These are phyloP conservation scores for Aphanocladium album DNA, from an alignment of 2,329 filamentous ascomycete genomes.

Conservation along the genomic window DNA sequence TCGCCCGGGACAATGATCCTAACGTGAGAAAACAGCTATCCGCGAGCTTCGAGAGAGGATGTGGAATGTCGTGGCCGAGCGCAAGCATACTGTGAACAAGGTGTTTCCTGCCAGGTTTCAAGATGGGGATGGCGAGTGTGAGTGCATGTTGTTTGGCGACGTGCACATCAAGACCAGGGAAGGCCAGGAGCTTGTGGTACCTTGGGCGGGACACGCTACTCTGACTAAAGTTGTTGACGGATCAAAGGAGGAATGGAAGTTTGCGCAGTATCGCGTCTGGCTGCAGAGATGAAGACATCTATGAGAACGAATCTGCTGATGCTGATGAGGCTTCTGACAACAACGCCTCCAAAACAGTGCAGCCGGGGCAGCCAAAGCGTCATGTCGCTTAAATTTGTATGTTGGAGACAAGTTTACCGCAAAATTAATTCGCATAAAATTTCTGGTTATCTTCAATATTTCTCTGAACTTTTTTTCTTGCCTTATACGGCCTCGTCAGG, in stretches of 20 bases:
- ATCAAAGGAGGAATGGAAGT: conserved; percentile 27
- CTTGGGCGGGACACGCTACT: conserved; percentile 29
- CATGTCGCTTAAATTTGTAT: too few relatives aligned
- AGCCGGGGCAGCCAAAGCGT: too few relatives aligned
- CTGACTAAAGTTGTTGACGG: conserved; percentile 21
- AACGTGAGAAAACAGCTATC: conserved; percentile 30
- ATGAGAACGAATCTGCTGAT: not conserved
- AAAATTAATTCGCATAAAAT: too few relatives aligned
- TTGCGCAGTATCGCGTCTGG: conserved; percentile 29
- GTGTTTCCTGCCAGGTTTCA: conserved; percentile 37
- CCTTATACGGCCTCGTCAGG: too few relatives aligned
- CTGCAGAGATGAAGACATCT: conserved; percentile 20
- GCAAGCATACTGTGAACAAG: conserved; percentile 37
- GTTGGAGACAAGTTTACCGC: too few relatives aligned
- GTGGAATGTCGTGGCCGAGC: conserved; percentile 36
- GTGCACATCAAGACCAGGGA: conserved; percentile 24
- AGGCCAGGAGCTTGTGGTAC: conserved; percentile 21
- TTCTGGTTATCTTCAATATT: too few relatives aligned
- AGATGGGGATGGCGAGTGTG: conserved; percentile 21
- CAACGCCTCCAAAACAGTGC: too few relatives aligned
- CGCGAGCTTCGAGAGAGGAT: conserved; percentile 35
- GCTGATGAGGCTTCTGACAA: too few relatives aligned
- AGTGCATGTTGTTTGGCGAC: conserved; percentile 31
- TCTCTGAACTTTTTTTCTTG: too few relatives aligned
- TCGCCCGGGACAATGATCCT: not conserved